phyloP scores from a whole-genome alignment of 306 rosid species.

The Vigna nakashimae region DNA sequence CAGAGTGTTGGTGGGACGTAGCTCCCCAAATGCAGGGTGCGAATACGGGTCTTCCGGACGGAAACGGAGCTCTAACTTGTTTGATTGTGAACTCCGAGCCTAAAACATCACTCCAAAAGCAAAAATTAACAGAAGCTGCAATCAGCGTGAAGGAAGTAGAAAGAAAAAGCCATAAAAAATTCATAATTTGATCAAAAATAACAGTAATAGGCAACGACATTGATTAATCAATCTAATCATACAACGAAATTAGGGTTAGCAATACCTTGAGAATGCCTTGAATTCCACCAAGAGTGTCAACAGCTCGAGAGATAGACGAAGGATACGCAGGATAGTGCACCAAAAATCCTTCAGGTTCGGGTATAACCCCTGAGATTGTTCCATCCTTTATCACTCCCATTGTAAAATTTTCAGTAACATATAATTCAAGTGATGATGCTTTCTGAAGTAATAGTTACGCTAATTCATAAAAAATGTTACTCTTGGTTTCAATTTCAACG shows the following conservation, averaged over 20 bases:
- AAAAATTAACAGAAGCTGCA: background rate
- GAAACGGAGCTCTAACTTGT: conserved; percentile 78
- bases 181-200: background rate
- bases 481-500: background rate
- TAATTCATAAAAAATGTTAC: background rate
- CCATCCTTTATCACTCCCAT: conserved; percentile 78
- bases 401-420: conserved; percentile 6
- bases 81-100: conserved; percentile 67
- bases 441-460: background rate
- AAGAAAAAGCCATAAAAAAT: background rate
- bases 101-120: conserved; percentile 41
- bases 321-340: conserved; percentile 86
- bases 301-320: conserved; percentile 61
- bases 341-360: conserved; percentile 58
- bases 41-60: conserved; percentile 88
- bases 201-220: background rate
- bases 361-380: conserved; percentile 66
- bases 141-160: background rate
- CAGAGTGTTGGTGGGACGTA: conserved; percentile 66
- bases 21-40: conserved; percentile 86
- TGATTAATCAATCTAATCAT: background rate
- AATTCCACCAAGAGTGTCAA: conserved; percentile 75
- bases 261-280: conserved; percentile 70
- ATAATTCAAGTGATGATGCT: background rate
- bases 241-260: background rate